Percentiles rank a stretch among this genome's conserved stretches.
Evolutionary conservation across 2,329 filamentous ascomycete species (phyloP).

Genomic region (Calonectria montana): DNA sequence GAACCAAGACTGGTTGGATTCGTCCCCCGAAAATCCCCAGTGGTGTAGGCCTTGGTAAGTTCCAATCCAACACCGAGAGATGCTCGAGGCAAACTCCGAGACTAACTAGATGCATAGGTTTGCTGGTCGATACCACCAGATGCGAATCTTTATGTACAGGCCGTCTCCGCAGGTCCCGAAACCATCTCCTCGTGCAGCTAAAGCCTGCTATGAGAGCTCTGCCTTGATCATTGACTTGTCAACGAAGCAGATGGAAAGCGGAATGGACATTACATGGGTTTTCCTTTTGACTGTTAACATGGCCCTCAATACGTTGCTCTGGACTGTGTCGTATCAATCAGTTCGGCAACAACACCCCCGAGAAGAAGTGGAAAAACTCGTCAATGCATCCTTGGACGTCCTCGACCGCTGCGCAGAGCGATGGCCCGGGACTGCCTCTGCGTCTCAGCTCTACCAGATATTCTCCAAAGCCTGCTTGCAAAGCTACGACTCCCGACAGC

Average conservation of each 20-base stretch:
- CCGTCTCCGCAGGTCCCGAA: conserved; percentile 93
- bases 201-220: conserved; percentile 85
- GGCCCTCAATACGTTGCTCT: conserved; percentile 90
- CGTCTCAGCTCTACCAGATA: conserved; percentile 86
- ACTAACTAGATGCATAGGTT: conserved; percentile 61
- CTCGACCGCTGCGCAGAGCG: conserved; percentile 84
- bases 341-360: conserved; percentile 79
- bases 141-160: conserved; percentile 88
- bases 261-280: conserved; percentile 90
- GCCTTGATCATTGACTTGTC: conserved; percentile 85
- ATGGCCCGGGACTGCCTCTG: conserved; percentile 91
- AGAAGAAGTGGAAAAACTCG: conserved; percentile 80
- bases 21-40: conserved; percentile 74
- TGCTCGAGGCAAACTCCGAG: background rate
- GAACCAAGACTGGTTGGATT: conserved; percentile 82
- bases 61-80: background rate
- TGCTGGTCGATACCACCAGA: conserved; percentile 80
- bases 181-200: conserved; percentile 82
- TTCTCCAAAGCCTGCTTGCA: conserved; percentile 88
- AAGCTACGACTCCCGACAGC: conserved; percentile 76
- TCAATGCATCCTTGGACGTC: conserved; percentile 80
- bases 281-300: conserved; percentile 92
- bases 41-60: conserved; percentile 86
- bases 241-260: conserved; percentile 80
- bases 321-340: conserved; percentile 89